Conservation (phyloP, 2,329 filamentous ascomycete species). For the Hypoxylon sp. region DNA sequence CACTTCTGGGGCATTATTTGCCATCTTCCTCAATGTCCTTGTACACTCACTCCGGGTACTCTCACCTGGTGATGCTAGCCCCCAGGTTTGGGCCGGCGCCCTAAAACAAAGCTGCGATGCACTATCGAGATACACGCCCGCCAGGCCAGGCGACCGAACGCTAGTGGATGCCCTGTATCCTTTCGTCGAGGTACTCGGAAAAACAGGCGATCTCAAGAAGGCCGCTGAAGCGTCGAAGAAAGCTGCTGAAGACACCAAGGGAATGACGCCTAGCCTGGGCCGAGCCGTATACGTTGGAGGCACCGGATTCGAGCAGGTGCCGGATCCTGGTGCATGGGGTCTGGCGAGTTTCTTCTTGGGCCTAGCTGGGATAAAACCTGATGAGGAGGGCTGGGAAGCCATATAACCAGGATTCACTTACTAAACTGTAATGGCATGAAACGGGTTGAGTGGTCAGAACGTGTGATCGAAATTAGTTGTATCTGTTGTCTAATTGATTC, state of each 20-base stretch:
- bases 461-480: slow-evolving; percentile 36
- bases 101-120: slow-evolving; percentile 77
- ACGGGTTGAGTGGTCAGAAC: slow-evolving; percentile 11
- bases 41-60: slow-evolving; percentile 69
- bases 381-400: slow-evolving; percentile 56
- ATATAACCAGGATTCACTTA: slow-evolving; percentile 40
- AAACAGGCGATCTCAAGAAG: slow-evolving; percentile 74
- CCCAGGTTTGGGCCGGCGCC: slow-evolving; percentile 70
- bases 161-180: slow-evolving; percentile 90
- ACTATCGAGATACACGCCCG: slow-evolving; percentile 87
- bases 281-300: slow-evolving; percentile 86
- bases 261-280: slow-evolving; percentile 91
- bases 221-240: slow-evolving; percentile 81
- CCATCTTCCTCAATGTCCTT: slow-evolving; percentile 91
- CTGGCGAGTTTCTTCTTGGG: slow-evolving; percentile 86
- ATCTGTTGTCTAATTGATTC: slow-evolving; percentile 30
- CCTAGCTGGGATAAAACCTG: slow-evolving; percentile 69
- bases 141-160: slow-evolving; percentile 88
- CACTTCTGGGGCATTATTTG: slow-evolving; percentile 72
- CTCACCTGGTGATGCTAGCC: slow-evolving; percentile 55
- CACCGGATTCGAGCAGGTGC: slow-evolving; percentile 75
- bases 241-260: slow-evolving; percentile 86
- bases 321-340: slow-evolving; percentile 77
- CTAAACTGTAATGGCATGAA: slow-evolving; percentile 27
- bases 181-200: slow-evolving; percentile 79